These are phyloP conservation scores for Penicillium sp. DNA, from an alignment of 2,329 filamentous ascomycete genomes.

Conservation along the genomic window DNA sequence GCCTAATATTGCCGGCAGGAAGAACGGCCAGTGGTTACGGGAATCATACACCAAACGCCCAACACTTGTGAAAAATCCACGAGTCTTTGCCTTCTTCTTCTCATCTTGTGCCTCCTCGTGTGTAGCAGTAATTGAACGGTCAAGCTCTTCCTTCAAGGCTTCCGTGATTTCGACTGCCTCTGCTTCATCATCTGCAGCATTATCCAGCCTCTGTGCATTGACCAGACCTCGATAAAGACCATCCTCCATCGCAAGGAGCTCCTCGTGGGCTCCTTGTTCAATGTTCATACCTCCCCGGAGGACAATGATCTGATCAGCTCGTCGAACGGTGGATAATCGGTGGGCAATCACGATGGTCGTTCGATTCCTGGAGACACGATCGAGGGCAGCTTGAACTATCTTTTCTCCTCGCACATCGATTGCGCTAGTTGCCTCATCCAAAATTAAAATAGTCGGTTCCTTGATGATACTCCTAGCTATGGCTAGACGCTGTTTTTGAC, in stretches of 20 bases:
- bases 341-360: slow-evolving; percentile 81
- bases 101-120: not conserved
- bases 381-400: slow-evolving; percentile 60
- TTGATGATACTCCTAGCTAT: slow-evolving; percentile 74
- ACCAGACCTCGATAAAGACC: slow-evolving; percentile 72
- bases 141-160: slow-evolving; percentile 5
- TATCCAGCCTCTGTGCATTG: slow-evolving; percentile 36
- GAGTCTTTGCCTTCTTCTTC: not conserved
- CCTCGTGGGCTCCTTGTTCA: slow-evolving; percentile 76
- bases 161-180: not conserved
- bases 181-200: slow-evolving; percentile 17
- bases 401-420: slow-evolving; percentile 61
- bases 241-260: slow-evolving; percentile 63
- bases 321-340: slow-evolving; percentile 72
- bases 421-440: slow-evolving; percentile 78
- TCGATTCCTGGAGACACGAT: slow-evolving; percentile 61
- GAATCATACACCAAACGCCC: slow-evolving; percentile 5
- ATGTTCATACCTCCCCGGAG: slow-evolving; percentile 71
- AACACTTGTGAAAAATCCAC: slow-evolving; percentile 9
- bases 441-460: slow-evolving; percentile 66
- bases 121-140: not conserved
- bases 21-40: slow-evolving; percentile 4
- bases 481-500: slow-evolving; percentile 80
- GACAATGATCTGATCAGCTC: slow-evolving; percentile 79
- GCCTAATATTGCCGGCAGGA: not conserved